Percentiles rank a stretch among this genome's conserved stretches.
phyloP scores from a whole-genome alignment of 495 filamentous ascomycete genomes.

The Haplographium delicatum region DNA sequence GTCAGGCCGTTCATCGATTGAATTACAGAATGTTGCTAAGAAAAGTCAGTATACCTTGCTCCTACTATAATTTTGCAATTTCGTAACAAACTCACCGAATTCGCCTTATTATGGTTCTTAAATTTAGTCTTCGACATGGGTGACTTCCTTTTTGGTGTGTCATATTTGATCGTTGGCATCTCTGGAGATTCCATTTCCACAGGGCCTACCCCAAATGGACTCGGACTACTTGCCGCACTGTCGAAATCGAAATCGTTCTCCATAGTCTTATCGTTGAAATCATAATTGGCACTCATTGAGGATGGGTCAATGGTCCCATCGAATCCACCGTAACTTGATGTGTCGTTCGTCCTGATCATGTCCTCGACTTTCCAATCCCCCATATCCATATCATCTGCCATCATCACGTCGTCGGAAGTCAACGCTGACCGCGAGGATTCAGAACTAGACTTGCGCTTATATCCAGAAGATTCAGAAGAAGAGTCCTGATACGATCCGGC shows the following conservation, averaged over 20 bases:
- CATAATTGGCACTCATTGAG: conserved; percentile 39
- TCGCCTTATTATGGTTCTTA: conserved; percentile 28
- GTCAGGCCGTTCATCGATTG: conserved; percentile 33
- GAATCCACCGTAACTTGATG: conserved; percentile 10
- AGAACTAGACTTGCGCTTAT: conserved; percentile 41
- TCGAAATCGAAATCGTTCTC: conserved; percentile 65
- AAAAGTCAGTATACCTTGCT: conserved; percentile 1
- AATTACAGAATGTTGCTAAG: conserved; percentile 34
- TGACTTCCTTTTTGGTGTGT: conserved; percentile 17
- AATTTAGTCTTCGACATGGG: conserved; percentile 22
- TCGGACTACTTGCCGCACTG: conserved; percentile 62
- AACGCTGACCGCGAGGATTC: conserved; percentile 35
- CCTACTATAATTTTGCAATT: too few relatives aligned
- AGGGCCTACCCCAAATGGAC: conserved; percentile 35
- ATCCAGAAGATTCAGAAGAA: conserved; percentile 39
- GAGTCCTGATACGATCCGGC: conserved; percentile 42
- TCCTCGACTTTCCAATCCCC: conserved; percentile 32
- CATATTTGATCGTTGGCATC: conserved; percentile 24
- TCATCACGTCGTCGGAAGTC: conserved; percentile 25
- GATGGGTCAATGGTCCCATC: conserved; percentile 26
- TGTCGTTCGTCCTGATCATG: conserved; percentile 24
- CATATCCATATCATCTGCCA: conserved; percentile 25
- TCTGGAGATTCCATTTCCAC: conserved; percentile 29
- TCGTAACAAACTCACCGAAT: conserved; percentile 28
- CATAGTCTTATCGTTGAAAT: conserved; percentile 57